Evolutionary conservation across 1,284 basidiomycete genomes (phyloP).

Genomic region (Pseudozyma thailandica): DNA sequence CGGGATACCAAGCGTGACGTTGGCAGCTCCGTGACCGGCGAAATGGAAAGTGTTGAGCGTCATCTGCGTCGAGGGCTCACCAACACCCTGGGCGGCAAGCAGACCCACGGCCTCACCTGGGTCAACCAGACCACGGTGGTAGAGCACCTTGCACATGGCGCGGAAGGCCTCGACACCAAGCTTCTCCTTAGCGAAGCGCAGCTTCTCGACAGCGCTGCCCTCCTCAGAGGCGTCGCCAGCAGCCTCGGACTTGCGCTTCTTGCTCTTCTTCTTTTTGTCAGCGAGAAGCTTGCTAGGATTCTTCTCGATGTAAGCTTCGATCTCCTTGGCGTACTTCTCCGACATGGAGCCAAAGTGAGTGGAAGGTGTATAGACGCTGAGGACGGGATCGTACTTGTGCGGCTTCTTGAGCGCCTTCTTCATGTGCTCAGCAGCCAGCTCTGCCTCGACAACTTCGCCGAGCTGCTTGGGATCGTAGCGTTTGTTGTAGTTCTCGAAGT

Average conservation of each 20-base stretch:
- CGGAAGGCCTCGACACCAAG: conserved; percentile 61
- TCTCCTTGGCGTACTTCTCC: conserved; percentile 85
- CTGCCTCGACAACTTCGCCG: conserved; percentile 75
- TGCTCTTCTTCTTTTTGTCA: conserved; percentile 72
- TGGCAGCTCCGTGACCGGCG: conserved; percentile 94
- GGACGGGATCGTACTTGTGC: conserved; percentile 80
- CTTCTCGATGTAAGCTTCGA: conserved; percentile 82
- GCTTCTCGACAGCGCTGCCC: conserved; percentile 55
- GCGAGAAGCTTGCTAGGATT: conserved; percentile 82
- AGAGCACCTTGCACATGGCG: conserved; percentile 65
- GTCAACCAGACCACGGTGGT: conserved; percentile 77
- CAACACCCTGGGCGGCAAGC: conserved; percentile 98
- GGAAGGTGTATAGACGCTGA: conserved; percentile 82
- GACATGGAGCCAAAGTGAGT: conserved; percentile 89
- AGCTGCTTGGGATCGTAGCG: conserved; percentile 76
- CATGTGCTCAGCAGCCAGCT: conserved; percentile 80
- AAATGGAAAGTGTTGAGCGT: conserved; percentile 99
- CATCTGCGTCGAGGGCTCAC: conserved; percentile 99
- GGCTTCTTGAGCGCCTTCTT: conserved; percentile 87
- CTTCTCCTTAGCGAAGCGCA: conserved; percentile 71
- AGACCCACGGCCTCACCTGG: conserved; percentile 98
- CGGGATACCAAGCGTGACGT: conserved; percentile 98
- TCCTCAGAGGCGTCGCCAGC: conserved; percentile 58
- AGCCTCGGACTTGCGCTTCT: conserved; percentile 64
- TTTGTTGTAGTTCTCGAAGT: conserved; percentile 82